phyloP scores from a whole-genome alignment of 2,329 filamentous ascomycete species.

The Calonectria naviculata region DNA sequence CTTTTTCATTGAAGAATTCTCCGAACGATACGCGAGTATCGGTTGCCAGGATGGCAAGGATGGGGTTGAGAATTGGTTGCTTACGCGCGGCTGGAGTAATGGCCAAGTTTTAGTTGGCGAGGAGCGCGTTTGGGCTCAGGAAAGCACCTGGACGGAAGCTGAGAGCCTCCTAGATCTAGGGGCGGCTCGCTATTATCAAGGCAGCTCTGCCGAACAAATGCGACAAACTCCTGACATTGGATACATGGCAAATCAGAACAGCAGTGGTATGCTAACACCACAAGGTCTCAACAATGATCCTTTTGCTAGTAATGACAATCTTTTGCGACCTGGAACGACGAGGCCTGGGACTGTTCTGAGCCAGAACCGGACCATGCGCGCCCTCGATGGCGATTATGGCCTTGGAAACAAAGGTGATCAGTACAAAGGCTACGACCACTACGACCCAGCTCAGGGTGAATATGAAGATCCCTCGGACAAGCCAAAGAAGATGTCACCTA shows the following conservation, averaged over 20 bases:
- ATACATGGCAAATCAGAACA: not conserved
- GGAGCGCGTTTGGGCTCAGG: slow-evolving; percentile 95
- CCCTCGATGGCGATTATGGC: not conserved
- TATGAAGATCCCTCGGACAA: slow-evolving; percentile 71
- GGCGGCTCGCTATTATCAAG: not conserved
- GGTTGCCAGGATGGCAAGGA: slow-evolving; percentile 92
- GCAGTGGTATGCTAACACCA: not conserved
- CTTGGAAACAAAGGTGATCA: not conserved
- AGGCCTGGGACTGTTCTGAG: not conserved
- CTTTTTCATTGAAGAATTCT: slow-evolving; percentile 94
- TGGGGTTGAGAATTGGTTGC: slow-evolving; percentile 92
- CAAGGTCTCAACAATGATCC: not conserved
- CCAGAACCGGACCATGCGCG: not conserved
- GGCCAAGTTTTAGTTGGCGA: slow-evolving; percentile 92
- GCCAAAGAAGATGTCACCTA: slow-evolving; percentile 63
- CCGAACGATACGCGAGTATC: slow-evolving; percentile 81
- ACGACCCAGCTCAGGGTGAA: slow-evolving; percentile 71
- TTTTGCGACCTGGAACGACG: not conserved
- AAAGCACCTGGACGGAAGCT: slow-evolving; percentile 96
- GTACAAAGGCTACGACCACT: slow-evolving; percentile 39
- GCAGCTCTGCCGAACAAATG: slow-evolving; percentile 73
- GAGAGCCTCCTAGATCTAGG: slow-evolving; percentile 86
- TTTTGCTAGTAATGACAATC: not conserved
- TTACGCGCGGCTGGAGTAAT: slow-evolving; percentile 98
- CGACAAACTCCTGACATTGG: slow-evolving; percentile 43